These are phyloP conservation scores for Prunus campanulata DNA, from an alignment of 306 rosid genomes.

Conservation along the genomic window DNA sequence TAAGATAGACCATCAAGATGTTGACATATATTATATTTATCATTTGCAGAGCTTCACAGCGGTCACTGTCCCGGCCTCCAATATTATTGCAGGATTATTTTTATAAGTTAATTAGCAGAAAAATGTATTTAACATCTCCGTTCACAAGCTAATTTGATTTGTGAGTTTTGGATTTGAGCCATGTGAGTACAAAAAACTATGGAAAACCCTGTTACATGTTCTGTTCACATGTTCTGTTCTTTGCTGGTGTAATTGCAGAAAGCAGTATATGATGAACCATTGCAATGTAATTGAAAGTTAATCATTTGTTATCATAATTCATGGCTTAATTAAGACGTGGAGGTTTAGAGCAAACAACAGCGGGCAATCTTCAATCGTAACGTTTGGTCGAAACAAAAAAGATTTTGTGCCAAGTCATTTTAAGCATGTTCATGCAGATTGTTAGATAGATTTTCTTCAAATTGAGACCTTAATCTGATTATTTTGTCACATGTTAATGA, in stretches of 20 bases:
- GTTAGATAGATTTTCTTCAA: neutral
- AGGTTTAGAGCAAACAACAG: neutral
- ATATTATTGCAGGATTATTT: neutral
- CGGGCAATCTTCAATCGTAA: neutral
- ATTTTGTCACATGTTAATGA: neutral
- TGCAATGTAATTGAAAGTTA: neutral
- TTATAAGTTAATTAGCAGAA: neutral
- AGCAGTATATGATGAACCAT: neutral
- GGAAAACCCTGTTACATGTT: neutral
- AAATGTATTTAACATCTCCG: neutral
- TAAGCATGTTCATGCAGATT: neutral
- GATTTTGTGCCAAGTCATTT: neutral
- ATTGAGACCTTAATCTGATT: neutral
- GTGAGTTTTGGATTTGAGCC: neutral
- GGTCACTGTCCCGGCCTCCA: neutral
- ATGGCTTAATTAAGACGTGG: neutral
- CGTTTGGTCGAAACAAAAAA: neutral
- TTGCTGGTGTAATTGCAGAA: neutral
- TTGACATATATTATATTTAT: neutral
- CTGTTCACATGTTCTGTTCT: too few species aligned
- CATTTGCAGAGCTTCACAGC: neutral
- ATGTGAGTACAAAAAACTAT: neutral
- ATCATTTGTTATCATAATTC: neutral
- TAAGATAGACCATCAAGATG: neutral
- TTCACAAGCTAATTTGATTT: neutral